Evolutionary conservation across 2,329 filamentous ascomycete genomes (phyloP).

Genomic region (Remersonia thermophila): DNA sequence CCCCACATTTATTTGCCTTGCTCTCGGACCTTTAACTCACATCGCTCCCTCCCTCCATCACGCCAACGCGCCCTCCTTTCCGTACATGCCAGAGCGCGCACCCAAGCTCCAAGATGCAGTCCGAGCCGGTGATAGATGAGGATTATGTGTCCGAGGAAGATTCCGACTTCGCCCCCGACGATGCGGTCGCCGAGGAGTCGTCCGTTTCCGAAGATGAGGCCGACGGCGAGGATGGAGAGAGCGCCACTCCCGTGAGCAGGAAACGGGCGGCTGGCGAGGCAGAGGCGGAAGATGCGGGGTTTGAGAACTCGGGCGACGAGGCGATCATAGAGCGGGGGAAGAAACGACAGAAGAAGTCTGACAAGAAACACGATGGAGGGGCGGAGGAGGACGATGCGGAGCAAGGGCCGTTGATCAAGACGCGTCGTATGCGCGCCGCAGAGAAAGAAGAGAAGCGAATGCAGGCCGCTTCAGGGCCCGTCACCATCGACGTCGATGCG

Average conservation of each 20-base stretch:
- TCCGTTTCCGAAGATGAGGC: slow-evolving; percentile 37
- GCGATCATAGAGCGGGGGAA: slow-evolving; percentile 51
- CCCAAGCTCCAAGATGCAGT: slow-evolving; percentile 26
- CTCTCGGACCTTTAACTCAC: too few species aligned
- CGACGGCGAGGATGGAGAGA: slow-evolving; percentile 26
- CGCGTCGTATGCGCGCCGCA: slow-evolving; percentile 53
- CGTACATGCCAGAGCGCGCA: too few species aligned
- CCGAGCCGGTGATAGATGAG: slow-evolving; percentile 27
- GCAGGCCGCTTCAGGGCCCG: slow-evolving; percentile 40
- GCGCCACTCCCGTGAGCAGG: slow-evolving; percentile 20
- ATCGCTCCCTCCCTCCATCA: too few species aligned
- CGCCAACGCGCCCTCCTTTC: too few species aligned
- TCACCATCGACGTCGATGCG: slow-evolving; percentile 60
- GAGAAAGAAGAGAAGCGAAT: slow-evolving; percentile 51
- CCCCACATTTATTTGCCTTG: too few species aligned
- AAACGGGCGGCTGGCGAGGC: slow-evolving; percentile 21
- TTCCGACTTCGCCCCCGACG: slow-evolving; percentile 58
- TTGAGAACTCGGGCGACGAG: slow-evolving; percentile 62
- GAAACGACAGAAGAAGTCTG: slow-evolving; percentile 37
- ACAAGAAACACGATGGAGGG: slow-evolving; percentile 25
- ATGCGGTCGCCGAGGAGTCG: slow-evolving; percentile 29
- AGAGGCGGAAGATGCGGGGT: slow-evolving; percentile 34
- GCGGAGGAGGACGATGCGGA: slow-evolving; percentile 39
- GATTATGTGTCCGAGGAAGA: slow-evolving; percentile 61
- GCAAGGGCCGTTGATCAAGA: slow-evolving; percentile 57